These are phyloP conservation scores for Clitopilus passeckerianus DNA, from an alignment of 768 basidiomycete species.

Conservation along the genomic window DNA sequence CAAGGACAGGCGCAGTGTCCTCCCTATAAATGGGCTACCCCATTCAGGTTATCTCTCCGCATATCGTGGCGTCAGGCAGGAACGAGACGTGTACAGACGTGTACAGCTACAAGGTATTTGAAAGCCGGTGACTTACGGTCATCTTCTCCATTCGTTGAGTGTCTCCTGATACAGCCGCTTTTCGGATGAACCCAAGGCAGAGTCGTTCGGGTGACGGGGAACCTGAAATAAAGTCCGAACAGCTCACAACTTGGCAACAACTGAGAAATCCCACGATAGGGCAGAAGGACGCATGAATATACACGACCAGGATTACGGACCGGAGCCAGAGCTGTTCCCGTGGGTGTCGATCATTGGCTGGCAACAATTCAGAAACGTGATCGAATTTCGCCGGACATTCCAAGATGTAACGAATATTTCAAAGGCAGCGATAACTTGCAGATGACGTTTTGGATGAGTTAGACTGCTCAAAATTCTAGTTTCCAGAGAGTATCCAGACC, in stretches of 20 bases:
- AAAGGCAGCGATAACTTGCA: not conserved
- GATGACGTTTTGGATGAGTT: not conserved
- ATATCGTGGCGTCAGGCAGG: not conserved
- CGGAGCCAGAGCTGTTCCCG: not conserved
- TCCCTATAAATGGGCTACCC: not conserved
- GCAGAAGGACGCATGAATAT: not conserved
- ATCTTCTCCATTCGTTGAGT: not conserved
- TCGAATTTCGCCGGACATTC: not conserved
- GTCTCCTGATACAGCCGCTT: not conserved
- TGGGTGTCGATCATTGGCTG: conserved; percentile 1
- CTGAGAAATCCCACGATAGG: not conserved
- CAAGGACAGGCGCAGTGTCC: no score
- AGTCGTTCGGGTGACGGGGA: not conserved
- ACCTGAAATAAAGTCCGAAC: not conserved
- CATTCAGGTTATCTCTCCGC: not conserved
- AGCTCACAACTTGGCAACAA: not conserved
- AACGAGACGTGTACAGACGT: not conserved
- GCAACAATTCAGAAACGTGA: not conserved
- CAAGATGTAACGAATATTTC: not conserved
- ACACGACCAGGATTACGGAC: not conserved
- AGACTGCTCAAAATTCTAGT: no score
- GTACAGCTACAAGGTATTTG: not conserved
- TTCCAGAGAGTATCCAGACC: no score
- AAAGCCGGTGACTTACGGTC: not conserved
- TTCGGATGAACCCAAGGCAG: not conserved